Conservation (phyloP, 345 rosid species). For the Pistacia atlantica region DNA sequence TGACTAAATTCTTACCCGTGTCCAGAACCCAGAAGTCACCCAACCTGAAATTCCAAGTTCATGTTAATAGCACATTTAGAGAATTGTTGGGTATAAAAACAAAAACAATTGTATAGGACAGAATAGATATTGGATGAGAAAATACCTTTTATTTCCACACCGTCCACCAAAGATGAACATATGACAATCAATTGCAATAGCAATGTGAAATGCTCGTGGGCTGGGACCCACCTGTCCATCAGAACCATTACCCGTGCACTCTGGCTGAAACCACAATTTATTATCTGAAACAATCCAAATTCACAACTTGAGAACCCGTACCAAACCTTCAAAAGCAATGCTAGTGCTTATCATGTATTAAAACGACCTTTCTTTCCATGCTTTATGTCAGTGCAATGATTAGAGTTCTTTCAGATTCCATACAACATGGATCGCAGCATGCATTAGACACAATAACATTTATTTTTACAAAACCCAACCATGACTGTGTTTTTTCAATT, state of each 20-base stretch:
- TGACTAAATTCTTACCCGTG: conserved; percentile 55
- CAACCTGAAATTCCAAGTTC: conserved; percentile 55
- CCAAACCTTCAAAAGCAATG: neutral
- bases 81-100: neutral
- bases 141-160: conserved; percentile 69
- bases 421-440: neutral
- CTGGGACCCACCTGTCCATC: conserved; percentile 86
- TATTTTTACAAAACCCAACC: too few relatives aligned
- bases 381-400: neutral
- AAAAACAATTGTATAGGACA: neutral
- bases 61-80: conserved; percentile 16
- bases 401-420: neutral
- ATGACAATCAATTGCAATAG: conserved; percentile 86
- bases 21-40: conserved; percentile 98
- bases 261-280: conserved; percentile 90
- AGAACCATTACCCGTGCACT: conserved; percentile 81
- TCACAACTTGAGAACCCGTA: conserved; percentile 2
- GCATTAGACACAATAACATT: neutral
- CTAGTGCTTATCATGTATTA: neutral
- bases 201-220: conserved; percentile 93
- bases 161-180: conserved; percentile 99
- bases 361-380: neutral
- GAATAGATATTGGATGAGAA: neutral
- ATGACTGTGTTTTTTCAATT: too few relatives aligned
- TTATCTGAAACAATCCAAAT: conserved; percentile 54